Percentiles rank a stretch among this genome's conserved stretches.
Evolutionary conservation across 768 basidiomycete species (phyloP).

Genomic region (Candolleomyces aberdarensis): DNA sequence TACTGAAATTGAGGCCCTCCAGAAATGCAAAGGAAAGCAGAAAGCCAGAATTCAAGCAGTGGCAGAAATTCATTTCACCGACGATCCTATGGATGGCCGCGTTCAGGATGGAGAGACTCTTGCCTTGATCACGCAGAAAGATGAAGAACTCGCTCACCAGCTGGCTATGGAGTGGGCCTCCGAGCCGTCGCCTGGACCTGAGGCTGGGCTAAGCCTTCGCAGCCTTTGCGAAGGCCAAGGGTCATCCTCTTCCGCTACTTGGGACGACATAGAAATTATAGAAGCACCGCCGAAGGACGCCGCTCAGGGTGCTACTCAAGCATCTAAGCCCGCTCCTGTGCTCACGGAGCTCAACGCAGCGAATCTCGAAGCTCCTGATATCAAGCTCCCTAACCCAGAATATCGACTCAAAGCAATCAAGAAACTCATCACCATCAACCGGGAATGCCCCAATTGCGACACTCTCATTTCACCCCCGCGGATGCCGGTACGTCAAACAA

Average conservation of each 20-base stretch:
- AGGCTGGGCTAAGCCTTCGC: slow-evolving; percentile 1
- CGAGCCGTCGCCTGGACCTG: slow-evolving; percentile 12
- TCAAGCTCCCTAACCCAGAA: slow-evolving; percentile 3
- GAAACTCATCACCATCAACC: not conserved
- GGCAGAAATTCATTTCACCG: slow-evolving; percentile 3
- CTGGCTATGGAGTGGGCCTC: slow-evolving; percentile 39
- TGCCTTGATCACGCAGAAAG: not conserved
- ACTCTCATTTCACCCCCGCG: not conserved
- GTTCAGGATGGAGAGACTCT: slow-evolving; percentile 16
- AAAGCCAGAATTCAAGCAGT: slow-evolving; percentile 15
- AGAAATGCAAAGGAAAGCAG: slow-evolving; percentile 33
- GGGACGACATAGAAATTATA: not conserved
- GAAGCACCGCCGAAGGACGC: not conserved
- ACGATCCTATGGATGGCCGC: slow-evolving; percentile 30
- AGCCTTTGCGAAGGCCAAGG: slow-evolving; percentile 3
- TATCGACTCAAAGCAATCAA: not conserved
- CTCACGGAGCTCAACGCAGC: not conserved
- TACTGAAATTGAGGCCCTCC: slow-evolving; percentile 40
- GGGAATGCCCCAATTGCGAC: slow-evolving; percentile 1
- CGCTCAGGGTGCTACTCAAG: too few species aligned
- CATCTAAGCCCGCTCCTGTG: too few species aligned
- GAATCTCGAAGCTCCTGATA: not conserved
- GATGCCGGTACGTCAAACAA: not conserved
- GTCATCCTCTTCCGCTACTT: not conserved
- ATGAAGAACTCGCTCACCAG: slow-evolving; percentile 14